phyloP scores from a whole-genome alignment of 148 eudicot genomes.

The Spergularia bocconei region DNA sequence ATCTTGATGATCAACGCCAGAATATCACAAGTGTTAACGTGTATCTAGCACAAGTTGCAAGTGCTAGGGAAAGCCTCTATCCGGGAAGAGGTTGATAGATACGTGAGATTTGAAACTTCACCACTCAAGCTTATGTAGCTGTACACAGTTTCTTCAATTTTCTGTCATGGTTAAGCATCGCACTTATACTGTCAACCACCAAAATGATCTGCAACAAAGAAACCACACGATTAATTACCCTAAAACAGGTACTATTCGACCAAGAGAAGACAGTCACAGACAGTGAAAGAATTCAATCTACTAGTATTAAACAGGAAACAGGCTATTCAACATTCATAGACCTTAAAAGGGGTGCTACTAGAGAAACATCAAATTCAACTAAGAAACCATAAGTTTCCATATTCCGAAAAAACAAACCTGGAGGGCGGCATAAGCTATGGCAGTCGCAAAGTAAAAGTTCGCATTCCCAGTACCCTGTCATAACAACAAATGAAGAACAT shows the following conservation, averaged over 20 bases:
- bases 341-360: constrained; percentile 10
- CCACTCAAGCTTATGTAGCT: constrained; percentile 22
- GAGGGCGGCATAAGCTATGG: constrained; percentile 77
- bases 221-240: neutral
- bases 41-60: neutral
- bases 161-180: constrained; percentile 90
- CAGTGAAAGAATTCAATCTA: no score
- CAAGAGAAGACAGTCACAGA: neutral
- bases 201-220: constrained; percentile 57
- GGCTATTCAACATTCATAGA: neutral
- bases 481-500: constrained; percentile 3
- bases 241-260: neutral
- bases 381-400: neutral
- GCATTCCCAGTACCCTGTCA: constrained; percentile 98
- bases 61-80: neutral
- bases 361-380: neutral
- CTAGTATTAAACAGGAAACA: neutral
- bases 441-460: constrained; percentile 93
- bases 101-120: neutral
- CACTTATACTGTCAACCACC: constrained; percentile 88
- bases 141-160: constrained; percentile 46
- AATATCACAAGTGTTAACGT: neutral
- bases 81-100: neutral
- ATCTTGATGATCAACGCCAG: neutral
- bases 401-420: constrained; percentile 53